Evolutionary conservation across 192 early-diverging fungal genomes (phyloP), one percentile per base, ranked within the genome.

Genomic region (Rhizophlyctis rosea): DNA sequence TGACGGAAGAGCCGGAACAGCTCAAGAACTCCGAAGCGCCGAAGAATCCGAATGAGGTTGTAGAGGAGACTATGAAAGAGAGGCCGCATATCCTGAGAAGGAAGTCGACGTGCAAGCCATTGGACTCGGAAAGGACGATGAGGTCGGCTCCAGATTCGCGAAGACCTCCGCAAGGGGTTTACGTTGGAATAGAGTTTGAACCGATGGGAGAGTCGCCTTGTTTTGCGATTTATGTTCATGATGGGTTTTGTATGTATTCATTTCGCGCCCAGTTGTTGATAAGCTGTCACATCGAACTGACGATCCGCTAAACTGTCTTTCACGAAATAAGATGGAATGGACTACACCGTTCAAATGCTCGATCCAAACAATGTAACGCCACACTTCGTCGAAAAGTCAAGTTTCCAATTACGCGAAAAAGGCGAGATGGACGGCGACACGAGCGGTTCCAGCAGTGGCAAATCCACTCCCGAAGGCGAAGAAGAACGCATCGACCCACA

Each of bases 191-290:
- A 21, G 81, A 85, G 59, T 65, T 85, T 4, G 68, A 77, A 5
- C 36, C 71, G 11, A 50, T 28, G 24, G 5, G 65, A 3, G 33
- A 48, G 34, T 34, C 65, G 3, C 70, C 76, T 34, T 58, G 58
- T 33, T 76, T 79, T 56, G 64, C 83, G 21, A 76, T 87, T 67
- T 90, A 81, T 50, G 78, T 82, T 50, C 86, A 91, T 63, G 88
- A 91, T 64, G 89, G 88, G 23, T 76, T 64, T 61, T 88, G 84
- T 59, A 31, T 50, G 57, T 44, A 44, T 44, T 18, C 18, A 13
- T 44, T 13, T 7, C 7, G 39, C 39, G 39, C 9, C 39, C 7
- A 18, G 18, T 7, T n/a, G n/a, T n/a, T n/a, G n/a, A n/a, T n/a
- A n/a, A n/a, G n/a, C n/a, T n/a, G n/a, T n/a, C n/a, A n/a, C n/a